A percentile compares a stretch with the other conserved stretches of the same genome.
Evolutionary conservation across 1,284 basidiomycete genomes (phyloP).

Genomic region (Leccinum pseudoinsigne): DNA sequence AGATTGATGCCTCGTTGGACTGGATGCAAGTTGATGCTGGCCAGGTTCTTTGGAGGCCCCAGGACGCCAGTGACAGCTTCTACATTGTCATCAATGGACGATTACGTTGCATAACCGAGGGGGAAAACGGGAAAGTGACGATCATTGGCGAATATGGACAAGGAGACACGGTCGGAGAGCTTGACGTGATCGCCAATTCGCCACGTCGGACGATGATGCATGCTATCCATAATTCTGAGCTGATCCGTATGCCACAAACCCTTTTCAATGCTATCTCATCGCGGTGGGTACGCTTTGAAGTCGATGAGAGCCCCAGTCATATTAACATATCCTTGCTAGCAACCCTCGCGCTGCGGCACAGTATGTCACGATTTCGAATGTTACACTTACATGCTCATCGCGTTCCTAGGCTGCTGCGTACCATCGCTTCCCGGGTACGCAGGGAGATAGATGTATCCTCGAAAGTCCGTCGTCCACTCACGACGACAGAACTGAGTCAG

Average conservation of each 20-base stretch:
- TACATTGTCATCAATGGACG: conserved; percentile 99
- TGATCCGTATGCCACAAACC: conserved; percentile 97
- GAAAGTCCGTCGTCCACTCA: conserved; percentile 44
- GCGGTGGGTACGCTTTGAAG: conserved; percentile 46
- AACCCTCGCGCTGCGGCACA: conserved; percentile 97
- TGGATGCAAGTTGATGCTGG: conserved; percentile 98
- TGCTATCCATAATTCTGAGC: conserved; percentile 96
- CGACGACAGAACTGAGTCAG: conserved; percentile 59
- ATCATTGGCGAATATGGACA: conserved; percentile 96
- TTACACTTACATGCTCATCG: conserved; percentile 4
- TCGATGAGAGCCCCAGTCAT: neutral
- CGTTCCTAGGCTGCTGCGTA: conserved; percentile 67
- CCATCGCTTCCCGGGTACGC: conserved; percentile 92
- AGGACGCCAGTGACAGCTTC: conserved; percentile 91
- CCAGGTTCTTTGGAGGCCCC: conserved; percentile 89
- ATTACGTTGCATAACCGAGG: conserved; percentile 79
- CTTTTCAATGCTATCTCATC: conserved; percentile 96
- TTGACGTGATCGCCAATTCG: conserved; percentile 98
- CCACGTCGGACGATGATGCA: conserved; percentile 89
- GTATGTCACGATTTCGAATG: conserved; percentile 42
- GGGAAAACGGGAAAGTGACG: conserved; percentile 69
- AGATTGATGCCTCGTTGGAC: conserved; percentile 96
- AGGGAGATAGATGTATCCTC: conserved; percentile 72
- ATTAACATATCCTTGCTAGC: conserved; percentile 39
- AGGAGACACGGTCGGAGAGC: conserved; percentile 83